Evolutionary conservation across 306 rosid genomes (phyloP).

Genomic region (Lupinus albus): DNA sequence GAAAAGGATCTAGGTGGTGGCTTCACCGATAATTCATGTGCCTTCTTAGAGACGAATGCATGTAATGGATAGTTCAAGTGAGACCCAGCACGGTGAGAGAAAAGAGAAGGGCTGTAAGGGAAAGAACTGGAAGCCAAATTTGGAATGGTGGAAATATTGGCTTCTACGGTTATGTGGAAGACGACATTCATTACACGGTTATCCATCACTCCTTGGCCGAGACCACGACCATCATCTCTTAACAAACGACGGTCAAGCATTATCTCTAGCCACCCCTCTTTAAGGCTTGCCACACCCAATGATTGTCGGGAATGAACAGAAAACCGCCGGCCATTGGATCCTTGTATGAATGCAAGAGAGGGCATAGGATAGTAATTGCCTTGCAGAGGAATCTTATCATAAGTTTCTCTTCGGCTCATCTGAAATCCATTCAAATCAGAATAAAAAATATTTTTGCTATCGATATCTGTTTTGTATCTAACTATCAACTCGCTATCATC

Average conservation of each 20-base stretch:
- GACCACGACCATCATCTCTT: constrained; percentile 95
- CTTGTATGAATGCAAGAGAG: constrained; percentile 84
- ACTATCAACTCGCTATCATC: constrained; percentile 86
- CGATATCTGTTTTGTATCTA: constrained; percentile 78
- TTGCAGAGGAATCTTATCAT: constrained; percentile 89
- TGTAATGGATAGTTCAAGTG: constrained; percentile 88
- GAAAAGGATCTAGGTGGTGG: constrained; percentile 75
- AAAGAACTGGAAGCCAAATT: constrained; percentile 56
- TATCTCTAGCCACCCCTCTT: constrained; percentile 90
- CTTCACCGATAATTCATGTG: constrained; percentile 56
- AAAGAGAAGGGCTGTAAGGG: constrained; percentile 81
- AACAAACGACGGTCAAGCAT: constrained; percentile 94
- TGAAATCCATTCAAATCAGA: constrained; percentile 96
- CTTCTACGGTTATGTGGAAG: constrained; percentile 77
- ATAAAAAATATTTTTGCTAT: constrained; percentile 74
- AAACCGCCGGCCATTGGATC: constrained; percentile 74
- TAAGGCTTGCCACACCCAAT: constrained; percentile 89
- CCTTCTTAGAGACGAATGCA: constrained; percentile 76
- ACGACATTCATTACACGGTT: constrained; percentile 81
- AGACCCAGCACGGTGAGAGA: constrained; percentile 71
- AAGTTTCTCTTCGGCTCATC: constrained; percentile 95
- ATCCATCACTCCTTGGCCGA: constrained; percentile 97
- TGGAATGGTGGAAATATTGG: constrained; percentile 63
- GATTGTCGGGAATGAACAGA: constrained; percentile 91
- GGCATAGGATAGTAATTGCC: constrained; percentile 99